Conservation (phyloP, 805 yeast species). For the Blastobotrys americana region DNA sequence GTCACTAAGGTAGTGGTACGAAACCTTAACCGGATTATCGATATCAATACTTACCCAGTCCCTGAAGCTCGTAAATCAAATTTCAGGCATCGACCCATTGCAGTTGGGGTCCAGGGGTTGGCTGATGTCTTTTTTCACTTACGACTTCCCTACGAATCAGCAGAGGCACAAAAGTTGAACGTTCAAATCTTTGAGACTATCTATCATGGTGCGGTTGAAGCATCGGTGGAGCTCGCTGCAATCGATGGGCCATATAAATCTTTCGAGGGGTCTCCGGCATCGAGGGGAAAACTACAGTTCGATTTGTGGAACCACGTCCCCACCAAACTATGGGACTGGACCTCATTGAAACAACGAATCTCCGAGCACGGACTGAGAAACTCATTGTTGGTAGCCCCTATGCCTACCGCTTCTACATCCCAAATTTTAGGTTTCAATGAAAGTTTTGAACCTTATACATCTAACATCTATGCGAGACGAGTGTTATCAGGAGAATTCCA, state of each 20-base stretch:
- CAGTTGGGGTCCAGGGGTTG: constrained; percentile 90
- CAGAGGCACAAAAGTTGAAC: constrained; percentile 64
- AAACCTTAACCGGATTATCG: constrained; percentile 76
- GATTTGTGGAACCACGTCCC: constrained; percentile 80
- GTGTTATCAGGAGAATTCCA: constrained; percentile 90
- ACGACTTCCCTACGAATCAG: constrained; percentile 73
- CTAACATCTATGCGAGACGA: constrained; percentile 80
- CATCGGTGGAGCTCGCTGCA: constrained; percentile 70
- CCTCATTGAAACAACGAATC: constrained; percentile 48
- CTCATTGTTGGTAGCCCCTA: constrained; percentile 81
- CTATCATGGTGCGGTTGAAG: constrained; percentile 84
- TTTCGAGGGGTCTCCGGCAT: constrained; percentile 78
- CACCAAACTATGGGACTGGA: constrained; percentile 76
- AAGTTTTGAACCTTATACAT: constrained; percentile 90
- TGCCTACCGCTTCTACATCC: constrained; percentile 97
- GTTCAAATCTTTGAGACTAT: constrained; percentile 85
- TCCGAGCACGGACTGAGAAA: constrained; percentile 63
- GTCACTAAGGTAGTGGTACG: constrained; percentile 65
- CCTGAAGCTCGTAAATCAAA: constrained; percentile 64
- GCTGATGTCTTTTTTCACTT: constrained; percentile 77
- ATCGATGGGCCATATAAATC: constrained; percentile 61
- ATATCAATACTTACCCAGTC: constrained; percentile 74
- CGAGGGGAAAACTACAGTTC: constrained; percentile 71
- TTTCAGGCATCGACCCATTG: constrained; percentile 76
- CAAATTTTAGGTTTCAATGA: constrained; percentile 88